A percentile compares a stretch with the other conserved stretches of the same genome.
Conservation (phyloP, 768 basidiomycete genomes). For the Neoboletus brunneissimus region DNA sequence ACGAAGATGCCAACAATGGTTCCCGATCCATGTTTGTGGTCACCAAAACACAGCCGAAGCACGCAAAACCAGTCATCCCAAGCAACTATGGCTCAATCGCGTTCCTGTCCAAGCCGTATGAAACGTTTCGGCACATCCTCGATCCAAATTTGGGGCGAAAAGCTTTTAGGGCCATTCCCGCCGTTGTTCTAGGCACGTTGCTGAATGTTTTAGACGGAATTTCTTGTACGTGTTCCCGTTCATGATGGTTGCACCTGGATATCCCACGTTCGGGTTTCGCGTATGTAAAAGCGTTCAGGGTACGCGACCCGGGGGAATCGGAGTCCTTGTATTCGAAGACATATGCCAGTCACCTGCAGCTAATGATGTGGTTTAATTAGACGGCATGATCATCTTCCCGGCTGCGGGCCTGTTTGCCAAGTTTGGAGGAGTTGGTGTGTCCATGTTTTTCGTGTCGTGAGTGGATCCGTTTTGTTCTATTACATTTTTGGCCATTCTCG, state of each 20-base stretch:
- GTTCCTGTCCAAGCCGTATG: conserved; percentile 5
- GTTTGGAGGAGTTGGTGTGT: conserved; percentile 87
- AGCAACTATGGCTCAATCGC: conserved; percentile 11
- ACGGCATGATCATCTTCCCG: conserved; percentile 97
- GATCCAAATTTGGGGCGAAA: conserved; percentile 19
- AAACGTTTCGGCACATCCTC: conserved; percentile 6
- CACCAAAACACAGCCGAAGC: conserved; percentile 8
- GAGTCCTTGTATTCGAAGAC: background rate
- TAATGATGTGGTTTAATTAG: conserved; percentile 34
- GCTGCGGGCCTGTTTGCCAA: conserved; percentile 73
- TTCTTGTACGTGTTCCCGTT: conserved; percentile 57
- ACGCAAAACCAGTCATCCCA: background rate
- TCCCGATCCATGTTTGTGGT: background rate
- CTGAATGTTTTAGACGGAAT: conserved; percentile 93
- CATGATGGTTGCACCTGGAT: background rate
- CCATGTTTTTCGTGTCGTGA: conserved; percentile 89
- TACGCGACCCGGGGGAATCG: background rate
- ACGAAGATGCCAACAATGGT: conserved; percentile 1
- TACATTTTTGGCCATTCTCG: background rate
- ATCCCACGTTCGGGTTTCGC: background rate
- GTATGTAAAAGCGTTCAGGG: conserved; percentile 7
- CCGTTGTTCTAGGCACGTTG: conserved; percentile 78
- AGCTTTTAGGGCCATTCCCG: conserved; percentile 57
- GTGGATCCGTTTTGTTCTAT: conserved; percentile 21
- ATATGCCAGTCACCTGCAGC: background rate